These are phyloP conservation scores for Pseudogymnoascus sp. DNA, from an alignment of 2,329 filamentous ascomycete species.

Conservation along the genomic window DNA sequence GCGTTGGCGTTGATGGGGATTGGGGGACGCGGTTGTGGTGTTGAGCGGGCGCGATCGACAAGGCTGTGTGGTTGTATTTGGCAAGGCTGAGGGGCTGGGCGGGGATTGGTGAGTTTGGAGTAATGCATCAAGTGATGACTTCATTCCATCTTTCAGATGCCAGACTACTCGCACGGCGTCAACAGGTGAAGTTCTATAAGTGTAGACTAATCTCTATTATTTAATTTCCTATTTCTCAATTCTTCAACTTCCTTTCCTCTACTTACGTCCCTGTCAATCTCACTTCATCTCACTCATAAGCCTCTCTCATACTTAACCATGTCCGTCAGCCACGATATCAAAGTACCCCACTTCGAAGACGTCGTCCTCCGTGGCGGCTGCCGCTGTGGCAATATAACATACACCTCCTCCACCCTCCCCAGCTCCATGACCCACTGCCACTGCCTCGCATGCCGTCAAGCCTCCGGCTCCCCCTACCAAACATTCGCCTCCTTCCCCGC, in stretches of 20 bases:
- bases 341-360: background rate
- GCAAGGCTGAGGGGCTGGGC: background rate
- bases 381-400: slow-evolving; percentile 36
- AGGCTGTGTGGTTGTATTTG: background rate
- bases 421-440: slow-evolving; percentile 36
- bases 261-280: background rate
- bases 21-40: background rate
- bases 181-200: background rate
- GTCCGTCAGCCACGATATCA: background rate
- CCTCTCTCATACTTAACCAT: background rate
- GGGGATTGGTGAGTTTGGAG: background rate
- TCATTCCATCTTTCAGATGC: slow-evolving; percentile 14
- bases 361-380: slow-evolving; percentile 35
- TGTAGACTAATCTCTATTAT: background rate
- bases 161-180: slow-evolving; percentile 10
- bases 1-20: background rate
- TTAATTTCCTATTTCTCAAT: background rate
- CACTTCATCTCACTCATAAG: background rate
- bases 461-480: slow-evolving; percentile 39
- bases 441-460: slow-evolving; percentile 41
- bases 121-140: background rate
- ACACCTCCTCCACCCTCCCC: slow-evolving; percentile 32
- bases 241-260: background rate
- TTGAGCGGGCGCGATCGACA: background rate
- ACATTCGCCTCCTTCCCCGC: slow-evolving; percentile 34